Percentiles rank a stretch among this genome's conserved stretches.
Conservation (phyloP, 495 filamentous ascomycete species). For the Tetracladium marchalianum region DNA sequence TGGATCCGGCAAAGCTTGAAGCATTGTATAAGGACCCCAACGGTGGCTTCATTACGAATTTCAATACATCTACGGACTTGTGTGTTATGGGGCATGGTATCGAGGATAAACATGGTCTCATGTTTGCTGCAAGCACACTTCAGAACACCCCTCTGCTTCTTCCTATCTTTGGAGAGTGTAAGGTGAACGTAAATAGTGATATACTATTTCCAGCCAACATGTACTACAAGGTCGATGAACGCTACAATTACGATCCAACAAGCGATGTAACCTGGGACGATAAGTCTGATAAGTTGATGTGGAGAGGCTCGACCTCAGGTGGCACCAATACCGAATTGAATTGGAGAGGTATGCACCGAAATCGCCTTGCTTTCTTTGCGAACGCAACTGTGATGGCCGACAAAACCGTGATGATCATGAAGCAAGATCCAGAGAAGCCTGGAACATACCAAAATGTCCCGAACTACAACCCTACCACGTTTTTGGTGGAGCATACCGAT, state of each 20-base stretch:
- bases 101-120: constrained; percentile 55
- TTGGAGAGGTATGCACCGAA: constrained; percentile 61
- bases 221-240: constrained; percentile 59
- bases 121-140: constrained; percentile 54
- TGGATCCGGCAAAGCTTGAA: constrained; percentile 21
- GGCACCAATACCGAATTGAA: constrained; percentile 50
- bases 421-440: constrained; percentile 13
- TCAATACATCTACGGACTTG: constrained; percentile 52
- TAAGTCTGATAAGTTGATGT: constrained; percentile 49
- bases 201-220: constrained; percentile 69
- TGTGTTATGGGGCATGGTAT: constrained; percentile 45
- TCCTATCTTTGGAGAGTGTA: constrained; percentile 67
- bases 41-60: constrained; percentile 53
- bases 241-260: constrained; percentile 45
- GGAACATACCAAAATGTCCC: constrained; percentile 25
- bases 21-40: constrained; percentile 27
- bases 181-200: constrained; percentile 69
- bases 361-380: constrained; percentile 58
- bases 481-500: constrained; percentile 31
- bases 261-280: constrained; percentile 44
- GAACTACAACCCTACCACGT: constrained; percentile 24
- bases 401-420: constrained; percentile 34
- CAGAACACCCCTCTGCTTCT: constrained; percentile 45
- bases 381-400: constrained; percentile 50
- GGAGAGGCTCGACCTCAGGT: constrained; percentile 62